These are phyloP conservation scores for Saururus chinensis DNA, from an alignment of 164 flowering plant species.

Conservation along the genomic window DNA sequence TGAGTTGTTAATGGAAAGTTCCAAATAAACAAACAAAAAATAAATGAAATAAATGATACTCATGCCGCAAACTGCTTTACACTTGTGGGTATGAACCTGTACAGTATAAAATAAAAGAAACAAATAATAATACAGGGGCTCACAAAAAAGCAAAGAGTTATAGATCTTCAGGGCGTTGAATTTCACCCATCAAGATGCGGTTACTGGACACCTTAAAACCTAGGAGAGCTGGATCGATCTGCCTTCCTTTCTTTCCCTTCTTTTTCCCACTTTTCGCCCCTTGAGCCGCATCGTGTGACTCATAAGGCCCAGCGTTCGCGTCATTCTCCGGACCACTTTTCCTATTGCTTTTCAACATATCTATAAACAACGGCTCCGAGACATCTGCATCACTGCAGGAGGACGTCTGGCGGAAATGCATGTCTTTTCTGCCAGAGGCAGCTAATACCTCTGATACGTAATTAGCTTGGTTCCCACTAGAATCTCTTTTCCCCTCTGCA, in stretches of 20 bases:
- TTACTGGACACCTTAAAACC: slow-evolving; percentile 83
- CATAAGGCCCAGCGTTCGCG: slow-evolving; percentile 17
- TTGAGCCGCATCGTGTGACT: slow-evolving; percentile 26
- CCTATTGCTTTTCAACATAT: slow-evolving; percentile 63
- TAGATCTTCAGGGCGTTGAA: slow-evolving; percentile 48
- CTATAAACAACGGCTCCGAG: slow-evolving; percentile 64
- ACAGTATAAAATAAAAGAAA: slow-evolving; percentile 1
- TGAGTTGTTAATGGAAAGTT: too few species aligned
- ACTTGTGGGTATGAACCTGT: not conserved
- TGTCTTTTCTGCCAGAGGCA: slow-evolving; percentile 38
- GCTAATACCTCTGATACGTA: slow-evolving; percentile 6
- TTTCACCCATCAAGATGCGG: slow-evolving; percentile 80
- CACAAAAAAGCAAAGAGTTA: slow-evolving; percentile 5
- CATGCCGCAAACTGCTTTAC: slow-evolving; percentile 2
- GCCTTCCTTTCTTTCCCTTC: slow-evolving; percentile 82
- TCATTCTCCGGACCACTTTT: slow-evolving; percentile 26
- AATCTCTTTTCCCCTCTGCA: slow-evolving; percentile 6
- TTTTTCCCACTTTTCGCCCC: slow-evolving; percentile 45
- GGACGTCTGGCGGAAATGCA: slow-evolving; percentile 39
- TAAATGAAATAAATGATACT: slow-evolving; percentile 2
- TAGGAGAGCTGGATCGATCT: slow-evolving; percentile 70
- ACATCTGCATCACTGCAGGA: slow-evolving; percentile 42
- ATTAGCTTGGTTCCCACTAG: slow-evolving; percentile 9
- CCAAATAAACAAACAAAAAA: not conserved
- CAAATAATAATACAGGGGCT: not conserved